Base-by-base conservation (phyloP, 2,329 filamentous ascomycete genomes). In the Chaetomium strumarium region DNA sequence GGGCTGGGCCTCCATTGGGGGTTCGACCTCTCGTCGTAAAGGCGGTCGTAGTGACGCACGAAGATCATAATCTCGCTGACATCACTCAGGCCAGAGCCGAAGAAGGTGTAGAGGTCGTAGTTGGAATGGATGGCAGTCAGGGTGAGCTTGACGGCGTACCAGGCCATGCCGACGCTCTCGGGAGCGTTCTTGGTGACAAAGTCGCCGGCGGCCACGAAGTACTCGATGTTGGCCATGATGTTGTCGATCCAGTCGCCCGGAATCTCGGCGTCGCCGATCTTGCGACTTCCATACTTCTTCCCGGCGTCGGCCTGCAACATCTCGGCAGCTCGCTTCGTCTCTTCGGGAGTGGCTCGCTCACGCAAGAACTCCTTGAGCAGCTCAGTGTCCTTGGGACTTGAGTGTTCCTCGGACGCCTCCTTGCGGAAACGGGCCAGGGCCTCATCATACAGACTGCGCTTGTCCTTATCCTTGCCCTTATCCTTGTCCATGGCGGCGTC, bases 11-110 rank as follows among this genome's bases (percentile, higher is more conserved):
- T 60, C 57, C 58, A 62, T 12, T 55, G 33, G 6, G 50, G 44
- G 41, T 57, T 57, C 39, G 16, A 29, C 16, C 58, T 30, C 47
- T 63, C 56, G 46, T 59, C 56, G 39, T 62, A 59, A 6, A 60
- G 55, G 6, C 52, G 46, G 38, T 62, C 60, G 49, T 62, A 58
- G 47, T 62, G 60, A 1, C 52, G 55, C 38, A 62, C 48, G 19
- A 62, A 55, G 46, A 62, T 56, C 58, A 62, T 62, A 42, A 62
- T 59, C 51, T 62, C 60, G 52, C 52, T 59, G 53, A 62, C 56
- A 33, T 60, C 57, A 46, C 50, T 58, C 34, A 62, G 37, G 34
- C 58, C 58, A 6, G 60, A 40, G 16, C 60, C 60, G 34, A 62
- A 62, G 30, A 59, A 59, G 16, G 50, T 59, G 54, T 62, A 62